Evolutionary conservation across 176 grass and related monocot species (phyloP).

Genomic region (Tillandsia fasciculata): DNA sequence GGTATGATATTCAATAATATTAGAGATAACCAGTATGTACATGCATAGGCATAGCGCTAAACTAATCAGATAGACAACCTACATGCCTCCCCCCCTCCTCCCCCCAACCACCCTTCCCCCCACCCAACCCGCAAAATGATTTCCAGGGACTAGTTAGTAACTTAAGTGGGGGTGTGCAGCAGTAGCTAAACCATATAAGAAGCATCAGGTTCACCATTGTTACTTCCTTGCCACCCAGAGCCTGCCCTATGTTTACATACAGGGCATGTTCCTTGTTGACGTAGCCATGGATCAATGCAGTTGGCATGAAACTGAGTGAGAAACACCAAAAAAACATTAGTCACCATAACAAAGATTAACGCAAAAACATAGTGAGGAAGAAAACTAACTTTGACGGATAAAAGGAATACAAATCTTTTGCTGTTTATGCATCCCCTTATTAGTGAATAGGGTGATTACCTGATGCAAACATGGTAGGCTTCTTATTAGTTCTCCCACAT

Average conservation of each 20-base stretch:
- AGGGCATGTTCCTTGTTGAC: constrained; percentile 91
- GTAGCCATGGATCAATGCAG: constrained; percentile 95
- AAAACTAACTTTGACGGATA: background rate
- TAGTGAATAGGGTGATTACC: constrained; percentile 31
- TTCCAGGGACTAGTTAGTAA: constrained; percentile 14
- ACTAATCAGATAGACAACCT: too few species aligned
- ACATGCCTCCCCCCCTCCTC: too few species aligned
- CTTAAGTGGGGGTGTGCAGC: constrained; percentile 4
- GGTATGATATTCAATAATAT: too few species aligned
- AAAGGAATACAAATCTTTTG: background rate
- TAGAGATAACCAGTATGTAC: too few species aligned
- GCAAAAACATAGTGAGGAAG: background rate
- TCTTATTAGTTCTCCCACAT: constrained; percentile 60
- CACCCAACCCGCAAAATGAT: background rate
- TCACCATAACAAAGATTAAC: background rate
- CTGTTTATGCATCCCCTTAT: background rate
- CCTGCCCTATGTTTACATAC: constrained; percentile 78
- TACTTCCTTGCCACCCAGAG: constrained; percentile 31
- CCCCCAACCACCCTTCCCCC: too few species aligned
- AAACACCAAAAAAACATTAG: background rate
- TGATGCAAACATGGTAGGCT: constrained; percentile 94
- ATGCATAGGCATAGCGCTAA: too few species aligned
- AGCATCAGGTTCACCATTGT: constrained; percentile 36
- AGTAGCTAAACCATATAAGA: constrained; percentile 56
- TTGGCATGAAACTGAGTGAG: constrained; percentile 64